Conservation (phyloP, 176 grass and related monocot genomes). For the Zea mays region Zm-B73-REFERENCE-NAM-5.0 NC_050099.1:184763001-184763500, state of each 20-base stretch:
- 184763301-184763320: conserved; percentile 97
- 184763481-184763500: neutral
- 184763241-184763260: conserved; percentile 12
- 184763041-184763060: neutral
- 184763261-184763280: conserved; percentile 90
- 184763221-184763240: neutral
- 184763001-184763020: conserved; percentile 2
- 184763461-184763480: conserved; percentile 14
- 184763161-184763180: conserved; percentile 10
- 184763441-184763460: conserved; percentile 26
- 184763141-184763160: conserved; percentile 34
- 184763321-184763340: conserved; percentile 92
- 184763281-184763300: conserved; percentile 82
- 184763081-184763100: conserved; percentile 75
- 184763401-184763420: neutral
- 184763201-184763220: neutral
- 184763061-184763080: conserved; percentile 55
- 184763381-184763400: conserved; percentile 19
- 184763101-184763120: conserved; percentile 61
- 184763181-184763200: neutral
- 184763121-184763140: conserved; percentile 92
- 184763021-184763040: conserved; percentile 16
- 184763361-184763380: conserved; percentile 30
- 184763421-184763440: neutral
- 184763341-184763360: conserved; percentile 90